phyloP scores from a whole-genome alignment of 176 grass and related monocot species.

The Avena sativa region DNA sequence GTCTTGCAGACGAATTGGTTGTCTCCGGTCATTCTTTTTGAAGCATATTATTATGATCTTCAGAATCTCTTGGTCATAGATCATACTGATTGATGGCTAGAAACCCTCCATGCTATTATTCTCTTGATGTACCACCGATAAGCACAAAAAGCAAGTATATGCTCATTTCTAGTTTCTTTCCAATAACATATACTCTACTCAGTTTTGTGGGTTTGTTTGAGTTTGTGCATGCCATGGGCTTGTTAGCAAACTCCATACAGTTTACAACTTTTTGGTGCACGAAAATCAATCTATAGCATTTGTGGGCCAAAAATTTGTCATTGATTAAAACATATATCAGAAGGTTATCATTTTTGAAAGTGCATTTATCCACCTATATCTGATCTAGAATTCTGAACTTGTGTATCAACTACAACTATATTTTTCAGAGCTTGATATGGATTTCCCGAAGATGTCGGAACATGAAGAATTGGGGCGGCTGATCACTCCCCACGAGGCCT shows the following conservation, averaged over 20 bases:
- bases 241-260: background rate
- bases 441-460: conserved; percentile 53
- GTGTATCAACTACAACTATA: background rate
- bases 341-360: background rate
- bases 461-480: conserved; percentile 58
- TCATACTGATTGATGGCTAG: background rate
- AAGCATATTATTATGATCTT: background rate
- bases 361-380: conserved; percentile 3
- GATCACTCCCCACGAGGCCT: conserved; percentile 83
- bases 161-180: background rate
- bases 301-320: background rate
- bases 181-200: background rate
- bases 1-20: conserved; percentile 1
- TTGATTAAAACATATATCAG: background rate
- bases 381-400: background rate
- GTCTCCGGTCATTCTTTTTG: background rate
- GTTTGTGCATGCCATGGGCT: background rate
- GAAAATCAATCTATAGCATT: background rate
- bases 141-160: background rate
- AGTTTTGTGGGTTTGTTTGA: too few species aligned
- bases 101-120: background rate
- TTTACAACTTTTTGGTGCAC: background rate
- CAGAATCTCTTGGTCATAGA: background rate
- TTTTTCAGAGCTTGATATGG: conserved; percentile 71
- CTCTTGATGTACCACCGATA: background rate